Evolutionary conservation across 2,329 filamentous ascomycete species (phyloP), one percentile per base, ranked within the genome.

Genomic region (Fusarium bactridioides): DNA sequence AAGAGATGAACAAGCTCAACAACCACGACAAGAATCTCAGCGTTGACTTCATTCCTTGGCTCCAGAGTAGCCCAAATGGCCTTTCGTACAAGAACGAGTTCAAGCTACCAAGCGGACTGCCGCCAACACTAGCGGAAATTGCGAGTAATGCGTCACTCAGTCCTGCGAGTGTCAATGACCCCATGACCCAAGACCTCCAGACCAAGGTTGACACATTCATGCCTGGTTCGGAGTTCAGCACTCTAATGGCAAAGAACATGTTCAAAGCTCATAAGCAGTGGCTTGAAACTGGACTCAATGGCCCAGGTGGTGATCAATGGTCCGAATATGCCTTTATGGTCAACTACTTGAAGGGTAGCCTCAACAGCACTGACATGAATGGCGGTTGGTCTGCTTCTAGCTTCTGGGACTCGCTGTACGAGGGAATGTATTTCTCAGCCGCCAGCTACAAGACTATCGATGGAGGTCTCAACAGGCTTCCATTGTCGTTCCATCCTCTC

Each of bases 221-320:
- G 64, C 64, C 64, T 4, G 55, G 47, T 0, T 67, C 64, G 0
- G 38, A 61, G 0, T 67, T 67, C 4, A 67, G 63, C 16, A 67
- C 63, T 5, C 63, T 67, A 0, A 67, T 67, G 64, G 63, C 64
- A 3, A 67, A 48, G 3, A 67, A 67, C 27, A 67, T 67, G 64
- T 67, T 43, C 37, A 67, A 62, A 0, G 64, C 64, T 3, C 64
- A 67, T 27, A 67, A 67, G 6, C 63, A 67, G 12, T 67, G 63
- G 63, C 63, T 67, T 0, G 63, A 67, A 12, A 67, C 63, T 3
- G 64, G 64, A 1, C 33, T 67, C 0, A 67, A 67, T 1, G 64
- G 64, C 0, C 63, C 67, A 0, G 64, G 64, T 0, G 64, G 64
- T 4, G 64, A 67, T 8, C 64, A 67, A 4, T 67, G 63, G 63